These are phyloP conservation scores for Corymbia calophylla DNA, from an alignment of 441 rosid genomes.

Conservation along the genomic window DNA sequence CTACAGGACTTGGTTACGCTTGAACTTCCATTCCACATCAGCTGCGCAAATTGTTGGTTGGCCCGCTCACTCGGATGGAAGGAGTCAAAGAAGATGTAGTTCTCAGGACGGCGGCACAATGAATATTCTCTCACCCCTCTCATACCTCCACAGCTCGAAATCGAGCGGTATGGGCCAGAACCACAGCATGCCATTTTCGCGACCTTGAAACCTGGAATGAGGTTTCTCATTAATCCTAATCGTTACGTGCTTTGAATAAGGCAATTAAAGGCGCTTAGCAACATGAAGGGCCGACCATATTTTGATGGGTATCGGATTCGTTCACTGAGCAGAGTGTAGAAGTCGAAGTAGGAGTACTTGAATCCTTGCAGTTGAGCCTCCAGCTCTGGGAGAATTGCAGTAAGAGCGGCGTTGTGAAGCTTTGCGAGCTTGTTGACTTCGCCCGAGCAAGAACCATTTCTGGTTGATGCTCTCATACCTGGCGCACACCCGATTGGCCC, in stretches of 20 bases:
- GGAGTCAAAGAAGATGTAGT: background rate
- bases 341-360: background rate
- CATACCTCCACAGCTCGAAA: background rate
- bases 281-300: background rate
- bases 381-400: background rate
- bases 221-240: too few species aligned
- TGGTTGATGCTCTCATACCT: background rate
- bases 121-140: background rate
- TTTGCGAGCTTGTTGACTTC: background rate
- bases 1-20: background rate
- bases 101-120: background rate
- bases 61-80: background rate
- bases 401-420: background rate
- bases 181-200: background rate
- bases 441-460: background rate
- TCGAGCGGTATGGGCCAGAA: background rate
- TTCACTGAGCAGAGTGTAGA: background rate
- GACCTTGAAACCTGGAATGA: background rate
- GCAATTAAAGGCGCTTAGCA: background rate
- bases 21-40: background rate
- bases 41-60: background rate
- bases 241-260: background rate
- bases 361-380: background rate
- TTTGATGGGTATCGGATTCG: background rate
- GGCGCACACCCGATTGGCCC: constrained; percentile 25